Conservation (phyloP, 495 filamentous ascomycete species). For the Neurospora tetrasperma region DNA sequence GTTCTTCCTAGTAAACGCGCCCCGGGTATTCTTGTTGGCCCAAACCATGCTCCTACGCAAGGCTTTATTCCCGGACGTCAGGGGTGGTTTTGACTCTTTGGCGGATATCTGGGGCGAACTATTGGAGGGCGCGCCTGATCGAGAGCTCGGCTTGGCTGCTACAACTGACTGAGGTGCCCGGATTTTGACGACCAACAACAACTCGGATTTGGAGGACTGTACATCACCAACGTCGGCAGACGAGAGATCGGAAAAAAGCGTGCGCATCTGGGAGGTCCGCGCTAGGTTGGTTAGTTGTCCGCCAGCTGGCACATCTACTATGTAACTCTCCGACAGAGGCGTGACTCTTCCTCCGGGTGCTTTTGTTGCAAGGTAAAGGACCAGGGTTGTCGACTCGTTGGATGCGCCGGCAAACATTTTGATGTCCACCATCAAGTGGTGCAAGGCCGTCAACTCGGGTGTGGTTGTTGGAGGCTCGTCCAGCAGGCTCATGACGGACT, state of each 20-base stretch:
- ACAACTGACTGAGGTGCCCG: conserved; percentile 50
- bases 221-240: conserved; percentile 75
- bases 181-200: conserved; percentile 80
- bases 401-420: conserved; percentile 66
- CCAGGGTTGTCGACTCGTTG: conserved; percentile 61
- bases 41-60: conserved; percentile 82
- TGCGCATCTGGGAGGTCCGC: conserved; percentile 59
- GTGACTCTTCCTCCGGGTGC: conserved; percentile 47
- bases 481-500: conserved; percentile 92
- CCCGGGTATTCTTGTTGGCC: conserved; percentile 45
- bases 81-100: conserved; percentile 30
- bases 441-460: conserved; percentile 60
- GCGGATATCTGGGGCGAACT: conserved; percentile 26
- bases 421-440: conserved; percentile 80
- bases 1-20: conserved; percentile 36
- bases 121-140: conserved; percentile 31
- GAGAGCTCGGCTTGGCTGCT: conserved; percentile 35
- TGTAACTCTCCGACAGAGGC: conserved; percentile 72
- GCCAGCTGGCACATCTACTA: conserved; percentile 64
- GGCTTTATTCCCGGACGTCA: conserved; percentile 38
- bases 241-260: conserved; percentile 76
- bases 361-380: conserved; percentile 70
- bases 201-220: conserved; percentile 49
- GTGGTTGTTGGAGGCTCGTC: conserved; percentile 59
- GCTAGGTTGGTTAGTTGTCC: conserved; percentile 52